Percentiles rank a stretch among this genome's conserved stretches.
Conservation (phyloP, 495 filamentous ascomycete genomes). For the Letharia columbiana region DNA sequence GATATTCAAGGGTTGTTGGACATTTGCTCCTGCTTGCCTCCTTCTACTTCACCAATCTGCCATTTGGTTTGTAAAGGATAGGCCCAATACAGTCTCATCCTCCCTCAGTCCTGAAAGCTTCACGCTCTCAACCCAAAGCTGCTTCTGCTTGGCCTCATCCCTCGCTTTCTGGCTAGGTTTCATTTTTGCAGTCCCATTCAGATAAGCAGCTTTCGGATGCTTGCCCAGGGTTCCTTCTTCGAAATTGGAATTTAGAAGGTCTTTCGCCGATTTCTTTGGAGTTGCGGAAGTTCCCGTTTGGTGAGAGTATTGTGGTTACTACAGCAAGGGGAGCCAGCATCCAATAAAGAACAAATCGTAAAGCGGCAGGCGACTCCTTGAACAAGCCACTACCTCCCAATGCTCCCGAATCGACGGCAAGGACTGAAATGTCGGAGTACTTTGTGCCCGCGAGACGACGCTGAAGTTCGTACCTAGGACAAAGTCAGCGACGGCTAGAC, state of each 20-base stretch:
- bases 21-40: not conserved
- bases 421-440: too few species aligned
- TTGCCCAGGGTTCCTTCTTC: not conserved
- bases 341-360: not conserved
- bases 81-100: not conserved
- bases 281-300: not conserved
- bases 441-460: too few species aligned
- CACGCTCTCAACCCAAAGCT: not conserved
- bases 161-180: not conserved
- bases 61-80: not conserved
- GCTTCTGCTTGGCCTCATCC: not conserved
- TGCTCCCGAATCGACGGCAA: too few species aligned
- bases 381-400: too few species aligned
- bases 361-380: not conserved
- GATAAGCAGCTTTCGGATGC: not conserved
- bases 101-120: not conserved
- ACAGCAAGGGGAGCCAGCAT: not conserved
- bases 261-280: not conserved
- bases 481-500: too few species aligned
- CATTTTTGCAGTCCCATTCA: not conserved
- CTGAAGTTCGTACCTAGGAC: too few species aligned
- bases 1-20: not conserved
- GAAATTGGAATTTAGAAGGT: not conserved
- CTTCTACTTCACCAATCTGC: not conserved
- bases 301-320: not conserved